phyloP scores from a whole-genome alignment of 768 basidiomycete genomes.

The Zangia roseola region DNA sequence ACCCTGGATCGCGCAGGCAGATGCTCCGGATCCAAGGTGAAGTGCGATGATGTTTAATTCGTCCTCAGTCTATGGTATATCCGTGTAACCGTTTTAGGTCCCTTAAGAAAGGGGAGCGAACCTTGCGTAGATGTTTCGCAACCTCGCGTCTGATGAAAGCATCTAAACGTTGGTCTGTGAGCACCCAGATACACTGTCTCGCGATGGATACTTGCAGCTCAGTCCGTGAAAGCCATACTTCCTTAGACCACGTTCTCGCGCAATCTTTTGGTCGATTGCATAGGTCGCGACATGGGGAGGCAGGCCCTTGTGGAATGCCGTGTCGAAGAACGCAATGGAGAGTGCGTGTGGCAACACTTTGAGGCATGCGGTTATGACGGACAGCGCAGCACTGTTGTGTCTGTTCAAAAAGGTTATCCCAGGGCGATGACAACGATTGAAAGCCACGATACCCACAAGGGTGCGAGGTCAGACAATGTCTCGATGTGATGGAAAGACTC shows the following conservation, averaged over 20 bases:
- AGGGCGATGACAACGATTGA: not conserved
- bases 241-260: slow-evolving; percentile 63
- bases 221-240: slow-evolving; percentile 94
- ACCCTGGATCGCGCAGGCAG: slow-evolving; percentile 67
- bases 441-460: slow-evolving; percentile 57
- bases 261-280: slow-evolving; percentile 64
- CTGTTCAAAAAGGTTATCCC: slow-evolving; percentile 27
- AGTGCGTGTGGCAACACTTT: slow-evolving; percentile 60
- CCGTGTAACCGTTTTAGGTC: not conserved
- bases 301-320: slow-evolving; percentile 77
- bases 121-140: slow-evolving; percentile 57
- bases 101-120: slow-evolving; percentile 10
- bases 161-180: slow-evolving; percentile 38
- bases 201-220: slow-evolving; percentile 47
- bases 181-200: not conserved
- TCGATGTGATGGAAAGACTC: slow-evolving; percentile 73
- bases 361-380: slow-evolving; percentile 62
- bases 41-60: slow-evolving; percentile 74
- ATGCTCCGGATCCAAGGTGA: slow-evolving; percentile 91
- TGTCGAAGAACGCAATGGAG: slow-evolving; percentile 87
- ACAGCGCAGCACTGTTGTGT: slow-evolving; percentile 61
- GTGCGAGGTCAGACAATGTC: slow-evolving; percentile 75
- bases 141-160: slow-evolving; percentile 67
- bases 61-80: slow-evolving; percentile 35
- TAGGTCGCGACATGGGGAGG: slow-evolving; percentile 77